These are phyloP conservation scores for Trebouxiophyceae sp. DNA, from an alignment of 163 green algal species.

Conservation along the genomic window DNA sequence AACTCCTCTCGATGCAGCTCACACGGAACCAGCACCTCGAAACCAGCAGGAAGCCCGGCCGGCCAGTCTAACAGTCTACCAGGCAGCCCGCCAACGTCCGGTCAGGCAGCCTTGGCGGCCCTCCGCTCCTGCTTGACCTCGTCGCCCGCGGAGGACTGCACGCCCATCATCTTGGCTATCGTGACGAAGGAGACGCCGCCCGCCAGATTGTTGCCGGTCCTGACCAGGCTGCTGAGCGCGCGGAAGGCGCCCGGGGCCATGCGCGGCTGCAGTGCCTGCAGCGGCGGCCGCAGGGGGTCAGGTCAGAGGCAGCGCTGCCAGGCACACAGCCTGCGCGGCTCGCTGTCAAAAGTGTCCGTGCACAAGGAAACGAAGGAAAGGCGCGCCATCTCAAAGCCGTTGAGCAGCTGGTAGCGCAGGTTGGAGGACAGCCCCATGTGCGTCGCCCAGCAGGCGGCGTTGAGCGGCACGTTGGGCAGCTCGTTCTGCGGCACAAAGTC, in stretches of 20 bases:
- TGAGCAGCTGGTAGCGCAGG: slow-evolving; percentile 88
- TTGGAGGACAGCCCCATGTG: slow-evolving; percentile 95
- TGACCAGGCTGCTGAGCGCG: slow-evolving; percentile 64
- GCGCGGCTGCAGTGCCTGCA: slow-evolving; percentile 49
- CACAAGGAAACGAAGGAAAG: slow-evolving; percentile 1
- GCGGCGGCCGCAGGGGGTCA: too few species aligned
- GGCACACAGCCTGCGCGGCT: too few species aligned
- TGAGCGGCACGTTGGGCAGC: slow-evolving; percentile 73
- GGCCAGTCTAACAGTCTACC: too few species aligned
- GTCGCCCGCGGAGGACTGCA: too few species aligned
- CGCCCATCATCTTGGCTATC: slow-evolving; percentile 78
- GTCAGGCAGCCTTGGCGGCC: too few species aligned
- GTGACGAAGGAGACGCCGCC: slow-evolving; percentile 88
- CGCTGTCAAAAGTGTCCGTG: too few species aligned
- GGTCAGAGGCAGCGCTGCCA: too few species aligned
- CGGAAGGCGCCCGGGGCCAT: slow-evolving; percentile 71
- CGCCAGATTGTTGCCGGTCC: slow-evolving; percentile 85
- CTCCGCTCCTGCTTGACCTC: too few species aligned
- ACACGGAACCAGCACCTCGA: too few species aligned
- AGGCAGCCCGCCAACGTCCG: too few species aligned
- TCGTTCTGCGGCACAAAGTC: slow-evolving; percentile 69
- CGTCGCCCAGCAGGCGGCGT: slow-evolving; percentile 73
- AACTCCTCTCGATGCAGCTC: too few species aligned
- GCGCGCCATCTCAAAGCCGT: slow-evolving; percentile 80
- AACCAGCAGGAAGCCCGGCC: too few species aligned